Evolutionary conservation across 1,284 basidiomycete genomes (phyloP).

Genomic region (Ganoderma lingzhi): DNA sequence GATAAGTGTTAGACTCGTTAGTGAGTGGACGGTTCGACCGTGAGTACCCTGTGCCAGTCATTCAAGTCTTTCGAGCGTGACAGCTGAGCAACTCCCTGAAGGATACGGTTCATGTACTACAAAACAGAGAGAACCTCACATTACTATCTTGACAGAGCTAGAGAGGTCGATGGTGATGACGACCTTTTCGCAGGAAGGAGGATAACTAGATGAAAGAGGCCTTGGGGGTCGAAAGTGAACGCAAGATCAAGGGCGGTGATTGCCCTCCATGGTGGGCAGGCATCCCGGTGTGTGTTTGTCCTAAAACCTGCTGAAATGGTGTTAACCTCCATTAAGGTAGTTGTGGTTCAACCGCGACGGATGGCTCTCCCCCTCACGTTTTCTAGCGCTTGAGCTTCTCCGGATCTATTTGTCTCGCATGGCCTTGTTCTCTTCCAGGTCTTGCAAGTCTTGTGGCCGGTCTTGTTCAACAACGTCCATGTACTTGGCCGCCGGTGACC

Average conservation of each 20-base stretch:
- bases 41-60: too few relatives aligned
- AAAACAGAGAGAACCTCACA: too few relatives aligned
- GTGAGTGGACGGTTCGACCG: too few relatives aligned
- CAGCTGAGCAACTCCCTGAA: too few relatives aligned
- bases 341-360: conserved; percentile 14
- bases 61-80: too few relatives aligned
- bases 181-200: too few relatives aligned
- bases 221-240: conserved; percentile 45
- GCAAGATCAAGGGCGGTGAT: conserved; percentile 52
- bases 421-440: background rate
- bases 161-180: too few relatives aligned
- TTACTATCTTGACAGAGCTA: too few relatives aligned
- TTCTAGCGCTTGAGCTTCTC: background rate
- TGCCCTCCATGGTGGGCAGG: conserved; percentile 43
- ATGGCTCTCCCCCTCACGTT: conserved; percentile 19
- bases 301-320: background rate
- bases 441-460: background rate
- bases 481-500: background rate
- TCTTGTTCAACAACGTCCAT: background rate
- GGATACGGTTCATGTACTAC: too few relatives aligned
- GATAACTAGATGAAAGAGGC: too few relatives aligned
- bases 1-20: too few relatives aligned
- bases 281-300: conserved; percentile 38
- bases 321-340: background rate
- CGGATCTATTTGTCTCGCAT: background rate